These are phyloP conservation scores for Vitellaria paradoxa DNA, from an alignment of 179 eudicot genomes.

Conservation along the genomic window DNA sequence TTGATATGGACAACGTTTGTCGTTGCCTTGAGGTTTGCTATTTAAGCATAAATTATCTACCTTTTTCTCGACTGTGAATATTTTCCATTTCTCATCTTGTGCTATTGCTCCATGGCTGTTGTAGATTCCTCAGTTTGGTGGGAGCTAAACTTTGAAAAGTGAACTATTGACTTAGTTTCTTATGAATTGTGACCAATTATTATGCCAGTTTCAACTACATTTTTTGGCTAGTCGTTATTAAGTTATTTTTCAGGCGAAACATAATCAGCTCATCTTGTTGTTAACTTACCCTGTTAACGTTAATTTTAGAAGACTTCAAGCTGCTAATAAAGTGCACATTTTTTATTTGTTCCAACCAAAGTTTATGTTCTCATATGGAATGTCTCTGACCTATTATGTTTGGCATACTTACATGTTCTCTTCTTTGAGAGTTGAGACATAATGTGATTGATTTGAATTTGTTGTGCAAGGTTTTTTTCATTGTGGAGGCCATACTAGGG, in stretches of 20 bases:
- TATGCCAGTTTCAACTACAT: neutral
- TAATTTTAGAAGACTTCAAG: neutral
- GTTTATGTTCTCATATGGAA: too few relatives aligned
- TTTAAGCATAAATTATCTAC: neutral
- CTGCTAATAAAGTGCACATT: neutral
- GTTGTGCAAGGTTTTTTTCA: too few relatives aligned
- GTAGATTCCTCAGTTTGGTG: neutral
- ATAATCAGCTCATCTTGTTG: neutral
- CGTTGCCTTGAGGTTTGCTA: constrained; percentile 72
- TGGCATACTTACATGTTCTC: too few relatives aligned
- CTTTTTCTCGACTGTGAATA: constrained; percentile 1
- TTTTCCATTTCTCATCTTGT: neutral
- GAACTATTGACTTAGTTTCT: neutral
- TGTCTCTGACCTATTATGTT: too few relatives aligned
- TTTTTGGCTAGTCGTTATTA: neutral
- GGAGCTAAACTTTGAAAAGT: neutral
- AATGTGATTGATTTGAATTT: too few relatives aligned
- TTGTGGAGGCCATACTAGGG: too few relatives aligned
- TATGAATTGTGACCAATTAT: neutral
- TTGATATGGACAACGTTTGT: constrained; percentile 90
- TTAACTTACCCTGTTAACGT: too few relatives aligned
- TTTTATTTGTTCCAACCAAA: too few relatives aligned
- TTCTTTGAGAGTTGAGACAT: too few relatives aligned
- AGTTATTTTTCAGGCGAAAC: neutral
- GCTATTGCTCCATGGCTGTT: neutral